phyloP scores from a whole-genome alignment of 768 basidiomycete genomes.

The Russula lepida region DNA sequence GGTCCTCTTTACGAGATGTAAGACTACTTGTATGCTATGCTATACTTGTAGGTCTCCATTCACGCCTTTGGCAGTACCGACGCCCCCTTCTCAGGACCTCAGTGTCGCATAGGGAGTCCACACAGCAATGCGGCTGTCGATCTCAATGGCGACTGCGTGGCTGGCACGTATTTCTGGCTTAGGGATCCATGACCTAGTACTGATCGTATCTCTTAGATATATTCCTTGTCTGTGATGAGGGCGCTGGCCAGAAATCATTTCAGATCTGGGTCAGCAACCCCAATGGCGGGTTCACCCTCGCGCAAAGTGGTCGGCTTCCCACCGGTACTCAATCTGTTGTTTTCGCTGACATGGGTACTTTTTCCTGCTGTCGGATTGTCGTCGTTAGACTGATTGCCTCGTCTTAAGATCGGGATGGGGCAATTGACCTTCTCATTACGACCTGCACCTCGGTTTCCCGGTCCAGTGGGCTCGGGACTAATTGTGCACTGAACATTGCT shows the following conservation, averaged over 20 bases:
- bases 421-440: slow-evolving; percentile 89
- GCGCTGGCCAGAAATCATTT: slow-evolving; percentile 46
- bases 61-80: slow-evolving; percentile 26
- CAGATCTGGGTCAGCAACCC: slow-evolving; percentile 94
- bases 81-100: slow-evolving; percentile 50
- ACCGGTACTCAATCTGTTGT: slow-evolving; percentile 66
- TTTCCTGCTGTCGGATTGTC: not conserved
- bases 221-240: slow-evolving; percentile 75
- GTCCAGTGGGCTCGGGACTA: slow-evolving; percentile 59
- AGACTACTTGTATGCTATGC: slow-evolving; percentile 23
- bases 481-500: slow-evolving; percentile 82
- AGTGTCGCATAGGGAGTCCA: slow-evolving; percentile 76
- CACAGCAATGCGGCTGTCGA: slow-evolving; percentile 95
- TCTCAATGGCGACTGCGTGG: slow-evolving; percentile 90
- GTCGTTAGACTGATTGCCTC: not conserved
- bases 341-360: slow-evolving; percentile 84
- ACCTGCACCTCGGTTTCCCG: slow-evolving; percentile 68
- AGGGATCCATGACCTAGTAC: not conserved
- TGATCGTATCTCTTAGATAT: slow-evolving; percentile 47
- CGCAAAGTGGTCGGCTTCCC: slow-evolving; percentile 62
- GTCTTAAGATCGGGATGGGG: slow-evolving; percentile 79
- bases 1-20: slow-evolving; percentile 62
- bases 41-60: not conserved
- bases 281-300: slow-evolving; percentile 59
- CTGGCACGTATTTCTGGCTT: slow-evolving; percentile 43